These are phyloP conservation scores for Lipomyces starkeyi DNA, from an alignment of 805 yeast species.

Conservation along the genomic window DNA sequence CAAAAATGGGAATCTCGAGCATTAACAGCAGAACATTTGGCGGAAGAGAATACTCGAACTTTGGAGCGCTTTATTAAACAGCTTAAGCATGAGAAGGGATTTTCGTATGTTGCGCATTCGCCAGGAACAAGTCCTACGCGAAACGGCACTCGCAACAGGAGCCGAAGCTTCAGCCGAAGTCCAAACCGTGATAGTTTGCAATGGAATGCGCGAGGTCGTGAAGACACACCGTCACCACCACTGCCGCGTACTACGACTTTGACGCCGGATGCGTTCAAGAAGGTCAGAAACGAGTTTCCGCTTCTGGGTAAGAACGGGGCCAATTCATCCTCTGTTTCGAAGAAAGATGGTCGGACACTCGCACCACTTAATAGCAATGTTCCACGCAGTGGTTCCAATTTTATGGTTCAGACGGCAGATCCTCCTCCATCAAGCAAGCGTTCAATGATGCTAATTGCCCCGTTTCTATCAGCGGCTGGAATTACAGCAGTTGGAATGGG, in stretches of 20 bases:
- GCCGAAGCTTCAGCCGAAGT: background rate
- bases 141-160: background rate
- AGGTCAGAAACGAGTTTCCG: constrained; percentile 11
- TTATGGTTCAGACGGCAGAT: background rate
- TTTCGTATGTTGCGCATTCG: background rate
- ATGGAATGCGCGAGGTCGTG: background rate
- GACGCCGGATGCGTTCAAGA: constrained; percentile 27
- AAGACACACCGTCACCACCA: constrained; percentile 2
- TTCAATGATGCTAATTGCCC: constrained; percentile 12
- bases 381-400: background rate
- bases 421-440: background rate
- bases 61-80: constrained; percentile 18
- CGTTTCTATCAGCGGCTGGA: constrained; percentile 32
- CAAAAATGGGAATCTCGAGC: constrained; percentile 27
- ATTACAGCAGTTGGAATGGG: constrained; percentile 35
- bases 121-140: constrained; percentile 14
- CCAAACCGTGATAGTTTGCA: background rate
- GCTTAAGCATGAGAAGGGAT: constrained; percentile 18
- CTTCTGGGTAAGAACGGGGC: background rate
- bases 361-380: background rate
- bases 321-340: background rate
- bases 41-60: constrained; percentile 27
- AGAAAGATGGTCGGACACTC: background rate
- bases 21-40: constrained; percentile 22
- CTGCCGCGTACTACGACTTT: constrained; percentile 16